These are phyloP conservation scores for Parasitella parasitica DNA, from an alignment of 371 early-diverging fungal genomes.

Conservation along the genomic window DNA sequence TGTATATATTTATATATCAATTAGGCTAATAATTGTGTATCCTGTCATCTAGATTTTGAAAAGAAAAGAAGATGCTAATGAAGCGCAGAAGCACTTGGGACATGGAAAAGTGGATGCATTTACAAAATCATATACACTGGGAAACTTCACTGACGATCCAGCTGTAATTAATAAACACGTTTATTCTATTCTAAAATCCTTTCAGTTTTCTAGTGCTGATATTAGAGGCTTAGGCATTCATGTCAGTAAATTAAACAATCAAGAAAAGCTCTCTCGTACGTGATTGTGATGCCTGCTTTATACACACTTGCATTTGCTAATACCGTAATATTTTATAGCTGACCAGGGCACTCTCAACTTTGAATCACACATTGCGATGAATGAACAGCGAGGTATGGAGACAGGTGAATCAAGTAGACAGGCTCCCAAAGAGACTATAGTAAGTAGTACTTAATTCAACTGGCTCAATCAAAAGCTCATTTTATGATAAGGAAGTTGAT, in stretches of 20 bases:
- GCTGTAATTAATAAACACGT: constrained; percentile 44
- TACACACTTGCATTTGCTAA: too few relatives aligned
- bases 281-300: too few relatives aligned
- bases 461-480: not conserved
- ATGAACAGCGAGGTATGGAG: not conserved
- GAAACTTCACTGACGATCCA: constrained; percentile 46
- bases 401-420: not conserved
- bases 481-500: constrained; percentile 9
- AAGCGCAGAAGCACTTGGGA: constrained; percentile 62
- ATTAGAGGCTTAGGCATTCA: constrained; percentile 69
- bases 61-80: constrained; percentile 47
- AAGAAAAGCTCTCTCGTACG: constrained; percentile 3
- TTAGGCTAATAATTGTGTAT: too few relatives aligned
- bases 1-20: too few relatives aligned
- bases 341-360: constrained; percentile 13
- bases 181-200: constrained; percentile 42
- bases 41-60: constrained; percentile 35
- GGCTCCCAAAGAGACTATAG: not conserved
- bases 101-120: constrained; percentile 68
- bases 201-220: constrained; percentile 52
- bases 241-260: constrained; percentile 52
- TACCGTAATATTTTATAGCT: not conserved
- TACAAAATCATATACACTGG: constrained; percentile 54
- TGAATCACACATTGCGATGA: not conserved
- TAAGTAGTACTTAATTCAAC: not conserved